Conservation (phyloP, 2,329 filamentous ascomycete genomes). For the Zymoseptoria ardabiliae region DNA sequence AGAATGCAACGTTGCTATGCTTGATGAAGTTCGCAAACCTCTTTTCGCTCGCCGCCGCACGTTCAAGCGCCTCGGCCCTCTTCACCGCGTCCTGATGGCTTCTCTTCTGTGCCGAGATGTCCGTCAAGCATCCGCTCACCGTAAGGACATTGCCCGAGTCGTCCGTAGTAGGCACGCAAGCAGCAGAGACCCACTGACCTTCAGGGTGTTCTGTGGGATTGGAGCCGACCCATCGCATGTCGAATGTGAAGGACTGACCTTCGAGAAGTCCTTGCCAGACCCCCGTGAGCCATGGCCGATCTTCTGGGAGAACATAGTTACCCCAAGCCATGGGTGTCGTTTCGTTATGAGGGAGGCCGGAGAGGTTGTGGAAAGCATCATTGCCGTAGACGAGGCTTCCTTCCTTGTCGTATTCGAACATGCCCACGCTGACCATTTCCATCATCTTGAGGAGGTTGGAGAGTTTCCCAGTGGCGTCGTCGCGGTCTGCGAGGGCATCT, state of each 20-base stretch:
- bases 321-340: constrained; percentile 6
- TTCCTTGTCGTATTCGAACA: constrained; percentile 14
- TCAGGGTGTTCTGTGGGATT: constrained; percentile 7
- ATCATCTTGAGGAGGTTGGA: constrained; percentile 12
- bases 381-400: constrained; percentile 17
- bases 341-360: constrained; percentile 9
- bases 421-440: constrained; percentile 16
- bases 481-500: constrained; percentile 9
- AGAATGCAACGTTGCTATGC: constrained; percentile 33
- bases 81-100: constrained; percentile 32
- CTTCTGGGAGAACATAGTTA: constrained; percentile 14
- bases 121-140: constrained; percentile 21
- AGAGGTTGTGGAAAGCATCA: constrained; percentile 15
- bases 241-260: constrained; percentile 14
- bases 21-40: constrained; percentile 18
- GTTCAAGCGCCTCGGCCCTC: constrained; percentile 35
- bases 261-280: constrained; percentile 9
- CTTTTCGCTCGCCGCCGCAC: constrained; percentile 32
- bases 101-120: constrained; percentile 21
- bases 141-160: constrained; percentile 10
- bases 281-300: constrained; percentile 4
- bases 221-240: constrained; percentile 15
- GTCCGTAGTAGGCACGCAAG: constrained; percentile 15
- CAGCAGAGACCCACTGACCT: constrained; percentile 19
- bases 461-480: constrained; percentile 10